Conservation (phyloP, 1,139 yeast species). For the Hansenula sp. region DNA sequence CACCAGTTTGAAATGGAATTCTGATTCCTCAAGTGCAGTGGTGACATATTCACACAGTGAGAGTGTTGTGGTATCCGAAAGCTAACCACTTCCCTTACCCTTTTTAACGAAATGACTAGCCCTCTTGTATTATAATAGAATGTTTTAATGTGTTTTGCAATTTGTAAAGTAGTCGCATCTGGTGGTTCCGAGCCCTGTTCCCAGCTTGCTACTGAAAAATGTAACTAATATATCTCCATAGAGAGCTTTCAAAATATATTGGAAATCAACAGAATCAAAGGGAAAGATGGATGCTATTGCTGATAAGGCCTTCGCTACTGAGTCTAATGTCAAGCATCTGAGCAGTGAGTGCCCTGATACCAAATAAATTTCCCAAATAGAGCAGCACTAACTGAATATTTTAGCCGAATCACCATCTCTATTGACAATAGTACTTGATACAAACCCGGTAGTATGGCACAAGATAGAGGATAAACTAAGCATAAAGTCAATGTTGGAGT, state of each 20-base stretch:
- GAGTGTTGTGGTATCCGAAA: slow-evolving; percentile 30
- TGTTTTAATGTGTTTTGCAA: no score
- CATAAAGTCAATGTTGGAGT: slow-evolving; percentile 52
- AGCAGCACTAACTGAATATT: slow-evolving; percentile 9
- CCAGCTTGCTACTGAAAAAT: not conserved
- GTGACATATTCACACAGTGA: slow-evolving; percentile 41
- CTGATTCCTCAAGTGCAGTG: slow-evolving; percentile 30
- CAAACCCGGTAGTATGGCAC: slow-evolving; percentile 56
- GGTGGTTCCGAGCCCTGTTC: not conserved
- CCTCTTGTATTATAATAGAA: no score
- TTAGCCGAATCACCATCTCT: slow-evolving; percentile 77
- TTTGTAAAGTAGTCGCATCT: not conserved
- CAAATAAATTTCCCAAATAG: slow-evolving; percentile 10
- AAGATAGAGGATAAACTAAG: slow-evolving; percentile 33
- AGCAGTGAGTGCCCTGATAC: slow-evolving; percentile 8
- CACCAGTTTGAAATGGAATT: slow-evolving; percentile 36
- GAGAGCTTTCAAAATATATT: no score
- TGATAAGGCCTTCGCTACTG: slow-evolving; percentile 57
- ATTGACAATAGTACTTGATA: slow-evolving; percentile 73
- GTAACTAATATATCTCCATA: no score
- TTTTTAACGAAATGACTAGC: no score
- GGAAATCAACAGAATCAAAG: no score
- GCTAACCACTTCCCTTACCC: no score
- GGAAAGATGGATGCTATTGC: slow-evolving; percentile 67
- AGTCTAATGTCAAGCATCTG: slow-evolving; percentile 19